Evolutionary conservation across 768 basidiomycete species (phyloP).

Genomic region (Guyanaporus albipodus): DNA sequence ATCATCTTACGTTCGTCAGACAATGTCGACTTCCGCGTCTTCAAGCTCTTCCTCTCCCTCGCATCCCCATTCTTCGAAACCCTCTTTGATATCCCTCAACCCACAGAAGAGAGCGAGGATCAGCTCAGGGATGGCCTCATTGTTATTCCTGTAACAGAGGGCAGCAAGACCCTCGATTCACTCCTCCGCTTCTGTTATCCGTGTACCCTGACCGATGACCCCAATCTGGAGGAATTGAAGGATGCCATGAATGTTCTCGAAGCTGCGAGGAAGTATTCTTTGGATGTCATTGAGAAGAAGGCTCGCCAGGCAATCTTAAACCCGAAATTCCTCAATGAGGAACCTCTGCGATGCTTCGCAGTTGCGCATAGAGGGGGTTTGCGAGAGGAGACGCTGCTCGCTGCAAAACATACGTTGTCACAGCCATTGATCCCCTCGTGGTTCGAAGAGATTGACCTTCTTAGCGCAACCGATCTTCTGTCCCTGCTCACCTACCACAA

Average conservation of each 20-base stretch:
- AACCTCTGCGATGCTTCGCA: slow-evolving; percentile 30
- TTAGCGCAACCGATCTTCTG: slow-evolving; percentile 26
- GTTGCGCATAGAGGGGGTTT: slow-evolving; percentile 26
- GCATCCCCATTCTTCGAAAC: slow-evolving; percentile 34
- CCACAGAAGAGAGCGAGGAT: slow-evolving; percentile 2
- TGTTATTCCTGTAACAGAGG: slow-evolving; percentile 20
- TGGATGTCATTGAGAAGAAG: slow-evolving; percentile 13
- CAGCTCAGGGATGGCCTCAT: slow-evolving; percentile 14
- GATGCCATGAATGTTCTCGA: slow-evolving; percentile 10
- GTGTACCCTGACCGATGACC: slow-evolving; percentile 18
- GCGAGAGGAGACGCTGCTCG: slow-evolving; percentile 21
- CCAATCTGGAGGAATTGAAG: slow-evolving; percentile 10
- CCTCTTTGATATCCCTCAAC: slow-evolving; percentile 31
- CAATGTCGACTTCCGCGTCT: too few relatives aligned
- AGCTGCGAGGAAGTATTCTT: slow-evolving; percentile 15
- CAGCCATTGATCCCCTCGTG: slow-evolving; percentile 20
- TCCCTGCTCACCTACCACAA: slow-evolving; percentile 20
- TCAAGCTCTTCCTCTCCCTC: too few relatives aligned
- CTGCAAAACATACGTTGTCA: slow-evolving; percentile 28
- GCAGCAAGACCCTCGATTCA: slow-evolving; percentile 20
- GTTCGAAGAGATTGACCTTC: slow-evolving; percentile 25
- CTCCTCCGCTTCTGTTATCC: slow-evolving; percentile 30
- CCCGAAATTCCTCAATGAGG: slow-evolving; percentile 14
- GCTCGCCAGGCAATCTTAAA: slow-evolving; percentile 18
- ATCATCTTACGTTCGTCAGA: slow-evolving; percentile 27